phyloP scores from a whole-genome alignment of 129 eudicot species.

The Flaveria linearis region DNA sequence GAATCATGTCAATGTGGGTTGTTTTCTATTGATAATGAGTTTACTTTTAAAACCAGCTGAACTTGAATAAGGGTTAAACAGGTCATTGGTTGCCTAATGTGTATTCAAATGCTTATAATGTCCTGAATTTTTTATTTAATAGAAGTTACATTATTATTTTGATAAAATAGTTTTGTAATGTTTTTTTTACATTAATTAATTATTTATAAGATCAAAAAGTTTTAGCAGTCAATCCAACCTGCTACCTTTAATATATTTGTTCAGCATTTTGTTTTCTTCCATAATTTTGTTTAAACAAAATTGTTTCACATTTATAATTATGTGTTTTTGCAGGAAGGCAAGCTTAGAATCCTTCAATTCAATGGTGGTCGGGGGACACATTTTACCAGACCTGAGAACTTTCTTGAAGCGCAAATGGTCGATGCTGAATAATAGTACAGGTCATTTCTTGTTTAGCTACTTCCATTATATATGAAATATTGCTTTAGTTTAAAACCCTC shows the following conservation, averaged over 20 bases:
- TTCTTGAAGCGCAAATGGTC: constrained; percentile 46
- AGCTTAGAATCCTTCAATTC: constrained; percentile 64
- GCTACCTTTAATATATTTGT: not conserved
- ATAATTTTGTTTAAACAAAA: not conserved
- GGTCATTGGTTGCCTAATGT: not conserved
- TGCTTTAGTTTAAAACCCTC: not conserved
- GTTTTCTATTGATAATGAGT: not conserved
- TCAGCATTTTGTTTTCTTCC: not conserved
- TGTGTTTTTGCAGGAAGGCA: constrained; percentile 60
- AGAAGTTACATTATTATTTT: not conserved
- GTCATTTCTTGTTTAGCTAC: constrained; percentile 15
- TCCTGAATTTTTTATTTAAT: not conserved
- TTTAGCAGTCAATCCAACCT: constrained; percentile 1
- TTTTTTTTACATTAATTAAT: not conserved
- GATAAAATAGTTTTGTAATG: not conserved
- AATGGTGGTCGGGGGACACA: constrained; percentile 38
- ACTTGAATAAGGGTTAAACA: not conserved
- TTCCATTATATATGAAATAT: not conserved
- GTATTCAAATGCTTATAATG: constrained; percentile 2
- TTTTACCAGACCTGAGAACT: constrained; percentile 33
- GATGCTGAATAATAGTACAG: constrained; percentile 51
- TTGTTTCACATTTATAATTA: constrained; percentile 8
- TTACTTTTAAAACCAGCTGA: not conserved
- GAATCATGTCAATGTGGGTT: not conserved
- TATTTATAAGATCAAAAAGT: not conserved